phyloP scores from a whole-genome alignment of 352 stramenopile genomes.

The Pythium guiyangense region DNA sequence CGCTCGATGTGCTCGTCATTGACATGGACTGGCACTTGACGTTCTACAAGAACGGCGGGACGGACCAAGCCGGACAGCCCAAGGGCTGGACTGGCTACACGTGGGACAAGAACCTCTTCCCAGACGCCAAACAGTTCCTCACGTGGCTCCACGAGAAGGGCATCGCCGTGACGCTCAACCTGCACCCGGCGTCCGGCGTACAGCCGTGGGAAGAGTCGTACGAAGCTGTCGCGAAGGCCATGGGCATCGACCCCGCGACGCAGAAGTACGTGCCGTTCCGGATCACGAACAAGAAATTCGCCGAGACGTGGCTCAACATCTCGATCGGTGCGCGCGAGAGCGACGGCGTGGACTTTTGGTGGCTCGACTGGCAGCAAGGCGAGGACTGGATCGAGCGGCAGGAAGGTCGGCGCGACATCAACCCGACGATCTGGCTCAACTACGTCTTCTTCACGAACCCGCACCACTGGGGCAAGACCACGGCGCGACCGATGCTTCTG shows the following conservation, averaged over 20 bases:
- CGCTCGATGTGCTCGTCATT: slow-evolving; percentile 48
- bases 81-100: slow-evolving; percentile 47
- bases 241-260: slow-evolving; percentile 26
- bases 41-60: slow-evolving; percentile 31
- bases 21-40: slow-evolving; percentile 65
- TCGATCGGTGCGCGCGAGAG: slow-evolving; percentile 18
- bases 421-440: slow-evolving; percentile 53
- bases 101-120: slow-evolving; percentile 44
- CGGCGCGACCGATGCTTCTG: slow-evolving; percentile 28
- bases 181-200: slow-evolving; percentile 48
- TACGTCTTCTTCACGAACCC: slow-evolving; percentile 37
- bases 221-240: slow-evolving; percentile 18
- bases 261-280: slow-evolving; percentile 31
- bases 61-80: slow-evolving; percentile 21
- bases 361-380: slow-evolving; percentile 63
- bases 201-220: slow-evolving; percentile 34
- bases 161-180: slow-evolving; percentile 31
- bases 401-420: slow-evolving; percentile 22
- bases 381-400: slow-evolving; percentile 29
- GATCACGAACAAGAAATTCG: slow-evolving; percentile 28
- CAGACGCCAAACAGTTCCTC: slow-evolving; percentile 28
- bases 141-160: slow-evolving; percentile 25
- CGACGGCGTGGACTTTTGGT: slow-evolving; percentile 48
- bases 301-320: slow-evolving; percentile 22
- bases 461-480: slow-evolving; percentile 18